phyloP scores from a whole-genome alignment of 129 eudicot species.

The Escallonia rubra region DNA sequence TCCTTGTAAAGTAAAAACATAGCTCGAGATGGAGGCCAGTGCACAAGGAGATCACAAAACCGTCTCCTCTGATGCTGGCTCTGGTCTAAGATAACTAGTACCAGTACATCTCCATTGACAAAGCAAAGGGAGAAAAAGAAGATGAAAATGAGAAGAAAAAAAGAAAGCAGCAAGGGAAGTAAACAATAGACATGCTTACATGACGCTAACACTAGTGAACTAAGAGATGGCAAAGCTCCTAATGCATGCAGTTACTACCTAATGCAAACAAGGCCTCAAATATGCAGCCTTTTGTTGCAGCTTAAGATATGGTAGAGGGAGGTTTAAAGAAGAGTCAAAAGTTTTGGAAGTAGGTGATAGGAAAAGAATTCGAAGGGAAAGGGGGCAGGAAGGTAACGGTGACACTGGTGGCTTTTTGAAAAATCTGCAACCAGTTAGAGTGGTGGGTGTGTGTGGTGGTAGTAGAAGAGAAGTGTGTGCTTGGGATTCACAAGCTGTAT shows the following conservation, averaged over 20 bases:
- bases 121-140: not conserved
- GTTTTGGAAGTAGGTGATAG: not conserved
- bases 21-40: constrained; percentile 37
- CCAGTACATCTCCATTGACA: not conserved
- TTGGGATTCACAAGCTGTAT: not conserved
- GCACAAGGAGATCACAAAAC: constrained; percentile 54
- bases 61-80: constrained; percentile 36
- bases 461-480: not conserved
- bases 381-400: not conserved
- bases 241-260: constrained; percentile 14
- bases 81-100: constrained; percentile 4
- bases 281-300: constrained; percentile 54
- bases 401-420: constrained; percentile 20
- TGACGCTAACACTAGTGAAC: not conserved
- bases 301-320: constrained; percentile 1
- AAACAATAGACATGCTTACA: not conserved
- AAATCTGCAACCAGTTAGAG: constrained; percentile 34
- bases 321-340: not conserved
- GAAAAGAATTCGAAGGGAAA: not conserved
- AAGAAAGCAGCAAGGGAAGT: not conserved
- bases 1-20: constrained; percentile 44
- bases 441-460: not conserved
- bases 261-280: constrained; percentile 48
- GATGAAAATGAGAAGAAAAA: not conserved
- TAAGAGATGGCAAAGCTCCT: constrained; percentile 4